Evolutionary conservation across 495 filamentous ascomycete species (phyloP).

Genomic region (Talaromyces adpressus): DNA sequence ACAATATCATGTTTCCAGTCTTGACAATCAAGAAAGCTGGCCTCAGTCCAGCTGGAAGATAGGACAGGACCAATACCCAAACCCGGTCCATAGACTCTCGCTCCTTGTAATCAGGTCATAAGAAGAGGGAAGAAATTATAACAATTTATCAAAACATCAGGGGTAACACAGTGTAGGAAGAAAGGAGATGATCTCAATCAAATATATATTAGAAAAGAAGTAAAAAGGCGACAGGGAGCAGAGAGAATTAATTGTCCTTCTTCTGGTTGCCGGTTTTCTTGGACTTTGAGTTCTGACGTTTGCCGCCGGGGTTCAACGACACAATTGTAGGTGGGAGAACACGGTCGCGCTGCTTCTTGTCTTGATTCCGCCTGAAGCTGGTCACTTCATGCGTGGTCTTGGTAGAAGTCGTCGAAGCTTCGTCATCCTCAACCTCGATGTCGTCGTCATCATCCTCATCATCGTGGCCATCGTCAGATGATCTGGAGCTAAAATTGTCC

Average conservation of each 20-base stretch:
- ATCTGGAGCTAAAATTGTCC: constrained; percentile 24
- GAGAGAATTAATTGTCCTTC: constrained; percentile 5
- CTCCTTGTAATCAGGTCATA: constrained; percentile 12
- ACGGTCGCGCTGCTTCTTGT: constrained; percentile 39
- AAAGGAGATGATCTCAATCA: constrained; percentile 8
- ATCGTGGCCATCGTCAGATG: constrained; percentile 35
- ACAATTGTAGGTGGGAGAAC: constrained; percentile 37
- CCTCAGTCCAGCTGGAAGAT: background rate
- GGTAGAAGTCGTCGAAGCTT: constrained; percentile 26
- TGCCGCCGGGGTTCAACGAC: constrained; percentile 31
- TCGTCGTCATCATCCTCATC: constrained; percentile 42
- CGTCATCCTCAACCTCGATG: constrained; percentile 48
- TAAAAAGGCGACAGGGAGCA: background rate
- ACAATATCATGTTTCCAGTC: background rate
- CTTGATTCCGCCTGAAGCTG: constrained; percentile 30
- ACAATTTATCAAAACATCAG: constrained; percentile 5
- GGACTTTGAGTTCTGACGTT: constrained; percentile 29
- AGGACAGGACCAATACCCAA: background rate
- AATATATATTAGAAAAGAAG: constrained; percentile 9
- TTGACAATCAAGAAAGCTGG: background rate
- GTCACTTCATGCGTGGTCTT: constrained; percentile 32
- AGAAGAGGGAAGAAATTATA: constrained; percentile 7
- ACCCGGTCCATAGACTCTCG: background rate
- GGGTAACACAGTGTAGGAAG: constrained; percentile 8
- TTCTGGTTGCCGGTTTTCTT: constrained; percentile 20